Conservation (phyloP, 2,329 filamentous ascomycete species). For the Malbranchea zuffiana region DNA sequence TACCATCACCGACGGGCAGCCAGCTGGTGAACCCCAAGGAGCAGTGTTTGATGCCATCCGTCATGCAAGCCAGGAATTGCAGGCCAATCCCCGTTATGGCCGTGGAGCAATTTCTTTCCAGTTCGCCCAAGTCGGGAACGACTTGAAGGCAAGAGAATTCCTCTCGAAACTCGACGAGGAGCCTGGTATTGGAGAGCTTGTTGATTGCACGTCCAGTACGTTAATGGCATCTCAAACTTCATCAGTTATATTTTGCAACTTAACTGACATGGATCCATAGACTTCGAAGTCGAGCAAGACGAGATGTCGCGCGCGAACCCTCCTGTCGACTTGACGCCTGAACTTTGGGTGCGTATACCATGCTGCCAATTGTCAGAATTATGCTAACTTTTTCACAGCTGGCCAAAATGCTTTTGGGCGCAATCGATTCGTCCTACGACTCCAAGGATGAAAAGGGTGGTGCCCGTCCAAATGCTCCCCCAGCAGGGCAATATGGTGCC, state of each 20-base stretch:
- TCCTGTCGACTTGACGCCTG: constrained; percentile 52
- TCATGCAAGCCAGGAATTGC: constrained; percentile 42
- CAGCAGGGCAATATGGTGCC: constrained; percentile 22
- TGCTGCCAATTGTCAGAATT: neutral
- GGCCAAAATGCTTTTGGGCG: constrained; percentile 56
- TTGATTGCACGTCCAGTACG: constrained; percentile 60
- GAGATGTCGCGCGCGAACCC: constrained; percentile 53
- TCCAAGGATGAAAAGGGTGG: constrained; percentile 51
- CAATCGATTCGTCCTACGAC: constrained; percentile 56
- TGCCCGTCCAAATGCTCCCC: constrained; percentile 24
- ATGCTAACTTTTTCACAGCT: constrained; percentile 28
- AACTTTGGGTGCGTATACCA: constrained; percentile 44
- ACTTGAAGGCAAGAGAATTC: constrained; percentile 53
- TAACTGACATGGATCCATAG: constrained; percentile 28
- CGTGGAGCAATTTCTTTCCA: constrained; percentile 53
- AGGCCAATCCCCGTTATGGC: constrained; percentile 42
- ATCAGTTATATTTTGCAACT: constrained; percentile 1
- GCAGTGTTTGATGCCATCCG: constrained; percentile 49
- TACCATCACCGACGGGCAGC: constrained; percentile 55
- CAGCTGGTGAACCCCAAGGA: constrained; percentile 49
- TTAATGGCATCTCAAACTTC: constrained; percentile 11
- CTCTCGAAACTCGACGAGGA: constrained; percentile 54
- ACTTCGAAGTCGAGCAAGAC: constrained; percentile 57
- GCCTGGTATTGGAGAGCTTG: constrained; percentile 48
- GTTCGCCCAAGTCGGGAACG: constrained; percentile 59